Conservation (phyloP, 139 green algal species). For the Diplosphaera chodatii region DNA sequence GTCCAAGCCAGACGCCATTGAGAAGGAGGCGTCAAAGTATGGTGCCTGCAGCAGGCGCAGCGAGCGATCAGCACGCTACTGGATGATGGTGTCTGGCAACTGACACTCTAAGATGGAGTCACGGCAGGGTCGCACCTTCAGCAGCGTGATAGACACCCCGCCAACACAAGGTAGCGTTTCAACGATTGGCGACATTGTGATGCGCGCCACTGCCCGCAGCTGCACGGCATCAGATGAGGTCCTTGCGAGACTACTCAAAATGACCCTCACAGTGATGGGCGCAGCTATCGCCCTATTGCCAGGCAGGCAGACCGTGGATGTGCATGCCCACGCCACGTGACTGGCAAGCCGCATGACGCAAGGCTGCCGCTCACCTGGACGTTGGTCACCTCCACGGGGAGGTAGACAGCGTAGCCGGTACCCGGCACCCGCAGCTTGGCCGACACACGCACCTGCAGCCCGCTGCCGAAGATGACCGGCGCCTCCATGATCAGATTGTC, state of each 20-base stretch:
- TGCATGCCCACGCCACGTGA: too few species aligned
- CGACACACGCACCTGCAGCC: constrained; percentile 8
- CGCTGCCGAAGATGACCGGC: constrained; percentile 54
- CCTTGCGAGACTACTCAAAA: too few species aligned
- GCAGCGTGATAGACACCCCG: constrained; percentile 56
- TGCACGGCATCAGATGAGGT: too few species aligned
- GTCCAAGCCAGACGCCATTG: constrained; percentile 49
- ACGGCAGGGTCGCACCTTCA: constrained; percentile 17
- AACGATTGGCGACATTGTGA: constrained; percentile 58
- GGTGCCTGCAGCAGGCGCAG: too few species aligned
- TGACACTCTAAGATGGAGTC: too few species aligned
- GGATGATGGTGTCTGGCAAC: too few species aligned
- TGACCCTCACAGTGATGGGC: too few species aligned
- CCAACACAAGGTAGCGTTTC: constrained; percentile 72
- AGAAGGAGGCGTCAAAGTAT: constrained; percentile 52
- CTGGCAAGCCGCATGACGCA: too few species aligned
- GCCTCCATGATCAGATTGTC: constrained; percentile 61
- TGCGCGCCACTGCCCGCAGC: constrained; percentile 31
- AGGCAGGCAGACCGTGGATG: too few species aligned
- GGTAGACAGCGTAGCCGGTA: constrained; percentile 12
- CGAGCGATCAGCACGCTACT: too few species aligned
- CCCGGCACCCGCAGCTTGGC: constrained; percentile 6
- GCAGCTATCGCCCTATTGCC: too few species aligned
- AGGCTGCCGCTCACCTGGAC: too few species aligned
- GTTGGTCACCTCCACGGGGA: constrained; percentile 35